A percentile compares a stretch with the other conserved stretches of the same genome.
Evolutionary conservation across 2,329 filamentous ascomycete genomes (phyloP).

Genomic region (Epichloe baconii): DNA sequence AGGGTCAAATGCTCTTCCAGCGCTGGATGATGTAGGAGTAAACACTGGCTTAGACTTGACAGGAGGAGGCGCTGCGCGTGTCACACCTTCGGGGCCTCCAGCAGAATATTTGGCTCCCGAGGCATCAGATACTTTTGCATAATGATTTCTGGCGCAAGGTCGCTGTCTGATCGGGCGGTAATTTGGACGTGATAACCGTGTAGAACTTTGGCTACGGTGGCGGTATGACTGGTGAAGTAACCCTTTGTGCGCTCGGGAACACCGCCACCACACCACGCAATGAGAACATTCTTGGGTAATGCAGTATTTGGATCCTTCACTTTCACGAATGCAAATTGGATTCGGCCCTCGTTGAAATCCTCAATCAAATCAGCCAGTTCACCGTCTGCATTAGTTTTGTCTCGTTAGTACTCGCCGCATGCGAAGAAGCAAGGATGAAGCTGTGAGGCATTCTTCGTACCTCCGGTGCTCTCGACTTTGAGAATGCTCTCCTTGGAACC

Average conservation of each 20-base stretch:
- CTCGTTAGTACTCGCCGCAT: constrained; percentile 9
- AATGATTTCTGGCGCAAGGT: constrained; percentile 77
- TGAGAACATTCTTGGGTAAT: constrained; percentile 82
- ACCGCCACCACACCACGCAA: constrained; percentile 94
- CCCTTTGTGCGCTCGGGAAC: constrained; percentile 98
- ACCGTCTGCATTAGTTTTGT: constrained; percentile 51
- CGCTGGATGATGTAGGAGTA: constrained; percentile 53
- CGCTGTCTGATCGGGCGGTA: constrained; percentile 80
- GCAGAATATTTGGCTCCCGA: constrained; percentile 89
- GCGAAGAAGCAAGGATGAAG: background rate
- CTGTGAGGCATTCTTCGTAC: constrained; percentile 29
- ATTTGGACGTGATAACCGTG: constrained; percentile 98
- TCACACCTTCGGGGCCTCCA: constrained; percentile 42
- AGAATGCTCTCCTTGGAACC: constrained; percentile 83
- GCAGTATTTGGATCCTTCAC: constrained; percentile 87
- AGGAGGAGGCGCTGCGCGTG: constrained; percentile 47
- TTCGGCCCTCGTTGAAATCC: constrained; percentile 90
- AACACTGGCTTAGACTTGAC: constrained; percentile 85
- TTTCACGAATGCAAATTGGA: constrained; percentile 95
- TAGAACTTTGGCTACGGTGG: constrained; percentile 79
- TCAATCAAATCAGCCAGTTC: constrained; percentile 83
- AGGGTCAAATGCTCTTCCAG: constrained; percentile 47
- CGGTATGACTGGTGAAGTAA: constrained; percentile 91
- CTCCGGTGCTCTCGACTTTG: constrained; percentile 86
- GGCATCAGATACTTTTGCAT: constrained; percentile 83